Base-by-base conservation (phyloP, 2,329 filamentous ascomycete genomes). In the Fusarium mangiferae region DNA sequence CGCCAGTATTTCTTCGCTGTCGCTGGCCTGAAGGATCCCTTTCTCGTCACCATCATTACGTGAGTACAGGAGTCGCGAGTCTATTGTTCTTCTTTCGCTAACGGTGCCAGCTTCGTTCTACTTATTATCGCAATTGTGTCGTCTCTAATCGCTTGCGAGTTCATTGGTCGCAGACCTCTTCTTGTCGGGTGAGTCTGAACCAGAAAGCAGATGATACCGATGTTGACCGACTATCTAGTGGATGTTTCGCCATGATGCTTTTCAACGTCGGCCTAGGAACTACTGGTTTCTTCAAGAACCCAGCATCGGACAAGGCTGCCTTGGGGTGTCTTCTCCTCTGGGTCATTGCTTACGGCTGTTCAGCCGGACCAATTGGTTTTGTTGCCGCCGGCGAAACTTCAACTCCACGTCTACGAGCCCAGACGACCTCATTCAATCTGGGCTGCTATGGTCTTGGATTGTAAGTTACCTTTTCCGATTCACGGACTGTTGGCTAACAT, bases 331-430 rank as follows among this genome's bases (percentile, higher is more conserved):
- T 54, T 14, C 51, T 54, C 14, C 51, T 54, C 11, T 54, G 51
- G 51, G 51, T 54, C 18, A 54, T 54, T n/a, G 35, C 51, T 22
- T 54, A 54, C 26, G 51, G 51, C 20, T 54, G 51, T 15, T 54
- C 51, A 5, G 51, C 51, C 4, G 51, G 51, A 28, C 51, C 51
- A 3, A 54, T 54, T 7, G 51, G 51, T 28, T 54, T 63, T 26
- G 61, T 68, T 24, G 62, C 66, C 20, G 55, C 62, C 12, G 66
- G 56, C 7, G 44, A 59, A 39, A 59, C 56, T 26, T 59, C 56
- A n/a, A 59, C 56, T 22, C 56, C 56, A 5, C 56, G 56, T 3
- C 56, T 59, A 7, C 28, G 56, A 30, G 56, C 56, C 6, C 56
- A 59, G 18, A 59, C 56, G 7, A 59, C 56, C 20, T 59, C 56